Evolutionary conservation across 2,329 filamentous ascomycete species (phyloP).

Genomic region (Parafenestella ontariensis): DNA sequence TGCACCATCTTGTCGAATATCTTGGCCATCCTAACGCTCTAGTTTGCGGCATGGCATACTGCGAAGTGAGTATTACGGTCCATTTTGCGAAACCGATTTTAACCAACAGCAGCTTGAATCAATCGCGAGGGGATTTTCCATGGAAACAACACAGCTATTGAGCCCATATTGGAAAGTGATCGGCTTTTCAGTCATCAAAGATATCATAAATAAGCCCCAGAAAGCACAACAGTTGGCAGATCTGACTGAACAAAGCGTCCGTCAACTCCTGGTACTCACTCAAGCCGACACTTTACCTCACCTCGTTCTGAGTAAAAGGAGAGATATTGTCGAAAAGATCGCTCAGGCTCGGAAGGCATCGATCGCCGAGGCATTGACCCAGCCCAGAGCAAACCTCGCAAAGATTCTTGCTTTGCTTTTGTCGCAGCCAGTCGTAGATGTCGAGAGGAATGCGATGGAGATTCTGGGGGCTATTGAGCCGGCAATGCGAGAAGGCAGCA

Average conservation of each 20-base stretch:
- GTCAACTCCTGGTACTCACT: slow-evolving; percentile 75
- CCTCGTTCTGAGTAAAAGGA: slow-evolving; percentile 78
- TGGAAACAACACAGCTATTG: slow-evolving; percentile 73
- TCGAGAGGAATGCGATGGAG: slow-evolving; percentile 72
- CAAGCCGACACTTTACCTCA: slow-evolving; percentile 86
- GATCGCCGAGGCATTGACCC: slow-evolving; percentile 67
- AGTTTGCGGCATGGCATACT: slow-evolving; percentile 80
- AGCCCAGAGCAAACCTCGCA: slow-evolving; percentile 63
- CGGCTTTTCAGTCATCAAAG: slow-evolving; percentile 81
- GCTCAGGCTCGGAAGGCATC: slow-evolving; percentile 69
- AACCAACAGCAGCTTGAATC: slow-evolving; percentile 64
- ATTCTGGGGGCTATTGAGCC: slow-evolving; percentile 72
- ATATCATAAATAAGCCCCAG: slow-evolving; percentile 80
- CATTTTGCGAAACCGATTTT: not conserved
- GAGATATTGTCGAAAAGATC: slow-evolving; percentile 81
- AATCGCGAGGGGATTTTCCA: slow-evolving; percentile 70
- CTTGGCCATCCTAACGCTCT: slow-evolving; percentile 83
- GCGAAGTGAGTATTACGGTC: slow-evolving; percentile 63
- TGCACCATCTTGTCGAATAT: slow-evolving; percentile 85
- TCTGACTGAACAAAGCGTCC: slow-evolving; percentile 76
- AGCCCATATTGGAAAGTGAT: slow-evolving; percentile 89
- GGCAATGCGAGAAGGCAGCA: slow-evolving; percentile 67
- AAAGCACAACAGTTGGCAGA: slow-evolving; percentile 82
- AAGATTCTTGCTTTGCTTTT: slow-evolving; percentile 66
- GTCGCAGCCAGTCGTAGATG: slow-evolving; percentile 67